Evolutionary conservation across 2,329 filamentous ascomycete species (phyloP), one percentile per base, ranked within the genome.

Genomic region (Penicillium digitatum): DNA sequence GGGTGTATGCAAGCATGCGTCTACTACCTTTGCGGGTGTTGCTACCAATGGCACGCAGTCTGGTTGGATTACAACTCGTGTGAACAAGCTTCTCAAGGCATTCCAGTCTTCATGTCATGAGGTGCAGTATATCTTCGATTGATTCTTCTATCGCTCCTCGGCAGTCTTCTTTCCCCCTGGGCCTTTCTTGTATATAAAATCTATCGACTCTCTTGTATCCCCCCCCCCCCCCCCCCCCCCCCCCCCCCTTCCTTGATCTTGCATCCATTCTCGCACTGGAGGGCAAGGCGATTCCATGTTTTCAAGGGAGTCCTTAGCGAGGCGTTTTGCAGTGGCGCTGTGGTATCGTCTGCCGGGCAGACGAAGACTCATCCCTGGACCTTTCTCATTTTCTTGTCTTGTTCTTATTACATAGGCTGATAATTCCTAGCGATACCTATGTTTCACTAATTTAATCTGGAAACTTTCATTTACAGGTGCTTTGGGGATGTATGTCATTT

Each of bases 11-110:
- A 57, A 62, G 24, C 48, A 66, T 38, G 49, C 62, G 12, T 60
- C 63, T 18, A 63, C 63, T 5, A 64, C 60, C 1, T 62, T 61
- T 32, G 61, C 46, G 10, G 65, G 58, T 27, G 55, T 54, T 14
- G 46, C 51, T 10, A 58, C 49, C 29, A 61, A 56, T 34, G 62
- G 58, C 3, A 60, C 60, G 0, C 55, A 59, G 12, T 67, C 64
- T 16, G 67, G 67, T 10, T 69, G 67, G 67, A 66, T 67, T 50
- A 55, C 46, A 3, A 45, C 54, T 8, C 61, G 66, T 3, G 57
- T 69, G 18, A 55, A 67, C 34, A 58, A 56, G 46, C 38, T 65
- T 2, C 44, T 69, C 47, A 58, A 56, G 20, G 56, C 53, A 26
- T 61, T 67, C 45, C 59, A 63, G 32, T 62, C 61, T 6, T 68